phyloP scores from a whole-genome alignment of 495 filamentous ascomycete species.

The Aspergillus nidulans region DNA sequence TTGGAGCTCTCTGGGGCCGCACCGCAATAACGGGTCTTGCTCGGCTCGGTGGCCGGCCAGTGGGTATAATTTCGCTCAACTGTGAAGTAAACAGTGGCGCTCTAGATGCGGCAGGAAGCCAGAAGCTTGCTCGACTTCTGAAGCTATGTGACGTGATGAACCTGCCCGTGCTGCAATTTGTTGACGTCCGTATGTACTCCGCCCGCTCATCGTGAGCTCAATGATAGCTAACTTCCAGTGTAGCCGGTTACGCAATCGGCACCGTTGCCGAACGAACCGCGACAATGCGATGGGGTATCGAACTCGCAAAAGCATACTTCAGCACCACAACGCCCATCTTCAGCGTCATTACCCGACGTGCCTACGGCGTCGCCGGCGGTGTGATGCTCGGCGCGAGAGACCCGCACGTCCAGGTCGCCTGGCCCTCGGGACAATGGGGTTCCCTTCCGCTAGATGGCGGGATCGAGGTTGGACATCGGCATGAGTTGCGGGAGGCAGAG shows the following conservation, averaged over 20 bases:
- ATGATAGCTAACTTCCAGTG: conserved; percentile 3
- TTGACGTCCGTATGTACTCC: conserved; percentile 49
- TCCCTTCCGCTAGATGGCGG: conserved; percentile 56
- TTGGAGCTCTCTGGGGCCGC: conserved; percentile 57
- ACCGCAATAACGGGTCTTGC: conserved; percentile 58
- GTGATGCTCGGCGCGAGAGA: conserved; percentile 59
- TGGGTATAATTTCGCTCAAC: conserved; percentile 54
- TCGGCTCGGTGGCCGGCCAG: conserved; percentile 48
- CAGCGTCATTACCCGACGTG: conserved; percentile 53
- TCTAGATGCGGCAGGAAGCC: conserved; percentile 54
- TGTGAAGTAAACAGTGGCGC: conserved; percentile 59
- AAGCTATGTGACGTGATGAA: conserved; percentile 65
- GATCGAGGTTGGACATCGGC: conserved; percentile 57
- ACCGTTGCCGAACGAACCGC: conserved; percentile 57
- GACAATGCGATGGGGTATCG: conserved; percentile 59
- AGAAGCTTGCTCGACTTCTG: conserved; percentile 54
- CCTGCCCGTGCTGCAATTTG: conserved; percentile 56
- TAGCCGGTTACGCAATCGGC: conserved; percentile 58
- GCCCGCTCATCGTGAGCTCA: background rate
- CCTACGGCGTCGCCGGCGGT: conserved; percentile 58
- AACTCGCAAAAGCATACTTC: conserved; percentile 55
- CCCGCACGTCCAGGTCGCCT: conserved; percentile 55
- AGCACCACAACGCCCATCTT: conserved; percentile 57
- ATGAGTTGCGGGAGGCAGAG: conserved; percentile 53
- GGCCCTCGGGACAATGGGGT: conserved; percentile 60